Evolutionary conservation across 176 grass and related monocot species (phyloP).

Genomic region (Carex cristatella): DNA sequence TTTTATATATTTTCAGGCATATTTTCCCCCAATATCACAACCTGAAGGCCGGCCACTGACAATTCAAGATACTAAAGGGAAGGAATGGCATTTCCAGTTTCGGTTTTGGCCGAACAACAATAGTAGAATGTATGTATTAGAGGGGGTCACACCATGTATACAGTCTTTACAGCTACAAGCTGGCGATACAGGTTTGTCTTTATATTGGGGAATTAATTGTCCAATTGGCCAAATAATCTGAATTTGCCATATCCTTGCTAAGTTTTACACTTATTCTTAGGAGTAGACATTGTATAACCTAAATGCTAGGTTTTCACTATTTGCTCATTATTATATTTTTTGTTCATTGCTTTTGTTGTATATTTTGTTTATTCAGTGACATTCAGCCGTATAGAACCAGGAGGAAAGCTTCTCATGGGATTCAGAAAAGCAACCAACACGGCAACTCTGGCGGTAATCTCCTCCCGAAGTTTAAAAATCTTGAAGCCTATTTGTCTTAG

Average conservation of each 20-base stretch:
- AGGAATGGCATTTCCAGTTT: constrained; percentile 99
- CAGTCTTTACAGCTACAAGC: constrained; percentile 98
- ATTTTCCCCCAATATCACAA: constrained; percentile 99
- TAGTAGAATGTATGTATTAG: constrained; percentile 99
- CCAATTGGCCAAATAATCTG: background rate
- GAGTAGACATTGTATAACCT: background rate
- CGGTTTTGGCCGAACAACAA: constrained; percentile 99
- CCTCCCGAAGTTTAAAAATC: constrained; percentile 4
- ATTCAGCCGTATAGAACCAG: constrained; percentile 96
- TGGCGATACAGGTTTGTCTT: constrained; percentile 85
- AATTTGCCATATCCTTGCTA: background rate
- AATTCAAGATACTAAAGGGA: constrained; percentile 97
- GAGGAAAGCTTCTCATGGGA: constrained; percentile 98
- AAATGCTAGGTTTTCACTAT: background rate
- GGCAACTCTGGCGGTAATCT: constrained; percentile 63
- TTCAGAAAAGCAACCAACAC: constrained; percentile 97
- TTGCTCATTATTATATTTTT: constrained; percentile 18
- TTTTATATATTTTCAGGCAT: constrained; percentile 51
- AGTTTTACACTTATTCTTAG: background rate
- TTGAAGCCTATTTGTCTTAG: background rate
- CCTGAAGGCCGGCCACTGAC: constrained; percentile 97
- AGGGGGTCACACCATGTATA: constrained; percentile 98
- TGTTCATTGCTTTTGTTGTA: background rate
- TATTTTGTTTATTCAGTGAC: constrained; percentile 56
- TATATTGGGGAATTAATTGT: background rate